These are phyloP conservation scores for Peronosclerospora sorghi DNA, from an alignment of 352 stramenopile species.

Conservation along the genomic window DNA sequence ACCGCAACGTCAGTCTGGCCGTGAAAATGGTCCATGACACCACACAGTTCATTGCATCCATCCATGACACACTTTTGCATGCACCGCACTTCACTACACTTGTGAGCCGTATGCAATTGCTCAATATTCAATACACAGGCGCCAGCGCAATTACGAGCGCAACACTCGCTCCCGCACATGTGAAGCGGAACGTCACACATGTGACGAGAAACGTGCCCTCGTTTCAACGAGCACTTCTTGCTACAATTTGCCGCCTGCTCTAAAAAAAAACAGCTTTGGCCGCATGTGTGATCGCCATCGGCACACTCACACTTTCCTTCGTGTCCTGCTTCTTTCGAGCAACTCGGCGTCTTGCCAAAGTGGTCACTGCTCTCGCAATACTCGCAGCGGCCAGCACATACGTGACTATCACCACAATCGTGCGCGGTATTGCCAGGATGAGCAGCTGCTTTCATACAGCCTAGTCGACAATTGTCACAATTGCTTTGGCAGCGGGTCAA, in stretches of 20 bases:
- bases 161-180: conserved; percentile 44
- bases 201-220: conserved; percentile 33
- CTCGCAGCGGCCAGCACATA: conserved; percentile 29
- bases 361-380: conserved; percentile 32
- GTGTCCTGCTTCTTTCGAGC: conserved; percentile 46
- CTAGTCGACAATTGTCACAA: conserved; percentile 40
- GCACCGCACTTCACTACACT: conserved; percentile 49
- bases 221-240: conserved; percentile 29
- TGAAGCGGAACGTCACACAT: conserved; percentile 46
- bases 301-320: conserved; percentile 54
- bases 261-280: conserved; percentile 31
- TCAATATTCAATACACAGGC: conserved; percentile 46
- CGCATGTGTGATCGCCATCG: conserved; percentile 56
- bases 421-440: conserved; percentile 24
- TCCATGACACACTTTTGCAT: conserved; percentile 49
- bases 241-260: conserved; percentile 39
- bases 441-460: conserved; percentile 47
- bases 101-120: conserved; percentile 38
- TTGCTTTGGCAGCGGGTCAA: conserved; percentile 46
- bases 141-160: conserved; percentile 25
- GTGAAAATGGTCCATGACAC: conserved; percentile 54
- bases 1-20: conserved; percentile 32
- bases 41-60: conserved; percentile 41
- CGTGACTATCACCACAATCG: conserved; percentile 42
- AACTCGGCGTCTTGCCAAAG: conserved; percentile 23